phyloP scores from a whole-genome alignment of 2,329 filamentous ascomycete genomes.

The Fusarium hostae region DNA sequence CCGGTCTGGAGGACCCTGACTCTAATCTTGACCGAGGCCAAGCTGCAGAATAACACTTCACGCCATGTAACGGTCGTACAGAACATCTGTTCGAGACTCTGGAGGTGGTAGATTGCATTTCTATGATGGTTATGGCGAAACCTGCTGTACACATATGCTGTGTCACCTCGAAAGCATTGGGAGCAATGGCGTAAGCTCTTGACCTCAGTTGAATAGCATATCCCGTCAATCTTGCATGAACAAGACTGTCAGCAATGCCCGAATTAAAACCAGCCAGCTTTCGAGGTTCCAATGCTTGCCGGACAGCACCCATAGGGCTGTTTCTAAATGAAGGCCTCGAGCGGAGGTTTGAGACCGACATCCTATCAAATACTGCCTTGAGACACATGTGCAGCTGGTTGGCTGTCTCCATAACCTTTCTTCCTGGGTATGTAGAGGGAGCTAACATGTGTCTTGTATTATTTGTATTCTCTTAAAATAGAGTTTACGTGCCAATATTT shows the following conservation, averaged over 20 bases:
- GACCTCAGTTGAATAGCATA: neutral
- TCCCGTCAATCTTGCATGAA: neutral
- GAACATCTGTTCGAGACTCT: neutral
- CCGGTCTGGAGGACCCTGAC: slow-evolving; percentile 28
- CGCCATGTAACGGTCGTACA: slow-evolving; percentile 13
- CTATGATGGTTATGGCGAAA: slow-evolving; percentile 4
- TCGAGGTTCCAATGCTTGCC: neutral
- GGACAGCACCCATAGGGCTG: neutral
- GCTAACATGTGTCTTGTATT: neutral
- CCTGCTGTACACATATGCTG: neutral
- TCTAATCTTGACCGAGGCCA: slow-evolving; percentile 28
- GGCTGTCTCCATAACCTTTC: neutral
- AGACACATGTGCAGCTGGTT: slow-evolving; percentile 25
- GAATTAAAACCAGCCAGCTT: neutral
- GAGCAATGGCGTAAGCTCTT: neutral
- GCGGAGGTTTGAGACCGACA: neutral
- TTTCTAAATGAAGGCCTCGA: neutral
- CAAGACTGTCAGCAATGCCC: neutral
- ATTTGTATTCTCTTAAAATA: neutral
- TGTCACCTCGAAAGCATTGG: neutral
- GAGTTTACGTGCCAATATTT: neutral
- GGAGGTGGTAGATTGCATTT: slow-evolving; percentile 7
- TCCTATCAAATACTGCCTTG: neutral
- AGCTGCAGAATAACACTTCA: slow-evolving; percentile 13
- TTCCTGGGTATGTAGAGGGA: neutral